Conservation (phyloP, 495 filamentous ascomycete genomes). For the Lepraria neglecta region DNA sequence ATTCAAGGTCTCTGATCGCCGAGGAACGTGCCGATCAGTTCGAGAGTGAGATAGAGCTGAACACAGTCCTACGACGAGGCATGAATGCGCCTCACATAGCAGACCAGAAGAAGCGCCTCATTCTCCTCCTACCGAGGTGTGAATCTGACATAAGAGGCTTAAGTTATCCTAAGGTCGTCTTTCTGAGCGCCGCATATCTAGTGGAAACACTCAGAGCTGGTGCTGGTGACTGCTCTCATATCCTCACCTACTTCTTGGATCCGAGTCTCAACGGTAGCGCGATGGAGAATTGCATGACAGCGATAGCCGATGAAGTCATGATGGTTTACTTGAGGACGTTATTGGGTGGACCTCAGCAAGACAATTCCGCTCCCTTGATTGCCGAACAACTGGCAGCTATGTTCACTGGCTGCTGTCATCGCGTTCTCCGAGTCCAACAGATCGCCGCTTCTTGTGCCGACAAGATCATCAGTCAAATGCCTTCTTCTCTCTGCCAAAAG, state of each 20-base stretch:
- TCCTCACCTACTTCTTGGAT: constrained; percentile 85
- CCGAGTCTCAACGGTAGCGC: constrained; percentile 71
- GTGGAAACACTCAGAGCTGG: constrained; percentile 79
- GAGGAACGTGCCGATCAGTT: constrained; percentile 79
- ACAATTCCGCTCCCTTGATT: constrained; percentile 77
- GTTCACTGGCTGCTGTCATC: constrained; percentile 83
- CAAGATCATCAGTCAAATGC: constrained; percentile 72
- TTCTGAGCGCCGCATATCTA: constrained; percentile 77
- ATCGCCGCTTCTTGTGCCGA: constrained; percentile 76
- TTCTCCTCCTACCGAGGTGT: constrained; percentile 62
- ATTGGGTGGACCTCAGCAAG: constrained; percentile 58
- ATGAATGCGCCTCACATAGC: constrained; percentile 67
- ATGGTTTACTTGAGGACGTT: constrained; percentile 67
- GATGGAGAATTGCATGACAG: constrained; percentile 79
- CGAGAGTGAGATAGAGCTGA: constrained; percentile 93
- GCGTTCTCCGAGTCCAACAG: constrained; percentile 80
- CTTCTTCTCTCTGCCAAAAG: constrained; percentile 84
- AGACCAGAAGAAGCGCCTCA: constrained; percentile 72
- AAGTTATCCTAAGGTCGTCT: constrained; percentile 81
- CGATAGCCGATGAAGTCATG: constrained; percentile 67
- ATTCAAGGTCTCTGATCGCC: constrained; percentile 76
- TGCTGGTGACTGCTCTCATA: constrained; percentile 79
- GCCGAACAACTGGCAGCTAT: constrained; percentile 79
- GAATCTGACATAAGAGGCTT: constrained; percentile 71
- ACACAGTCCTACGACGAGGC: constrained; percentile 79